phyloP scores from a whole-genome alignment of 441 rosid species.

The Dalechampia spathulata region DNA sequence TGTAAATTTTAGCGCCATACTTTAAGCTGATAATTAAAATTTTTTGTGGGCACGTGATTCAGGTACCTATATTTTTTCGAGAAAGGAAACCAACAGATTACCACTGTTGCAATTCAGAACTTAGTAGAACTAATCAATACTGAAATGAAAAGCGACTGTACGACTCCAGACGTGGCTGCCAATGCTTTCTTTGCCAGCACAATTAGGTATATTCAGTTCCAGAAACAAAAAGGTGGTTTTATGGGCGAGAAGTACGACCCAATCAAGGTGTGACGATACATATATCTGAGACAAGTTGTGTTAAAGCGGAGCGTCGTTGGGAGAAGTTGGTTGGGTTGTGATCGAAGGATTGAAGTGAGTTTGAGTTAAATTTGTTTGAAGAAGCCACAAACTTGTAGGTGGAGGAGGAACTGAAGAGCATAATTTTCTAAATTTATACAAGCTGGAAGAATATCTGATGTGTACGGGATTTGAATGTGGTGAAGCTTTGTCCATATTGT shows the following conservation, averaged over 20 bases:
- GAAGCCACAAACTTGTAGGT: too few species aligned
- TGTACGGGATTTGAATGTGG: too few species aligned
- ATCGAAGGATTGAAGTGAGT: neutral
- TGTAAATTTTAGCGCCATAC: neutral
- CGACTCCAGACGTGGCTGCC: constrained; percentile 47
- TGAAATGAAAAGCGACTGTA: constrained; percentile 67
- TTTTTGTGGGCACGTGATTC: constrained; percentile 6
- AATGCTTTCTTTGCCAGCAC: constrained; percentile 79
- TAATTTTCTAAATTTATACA: too few species aligned
- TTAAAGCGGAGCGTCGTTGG: neutral
- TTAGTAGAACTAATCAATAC: constrained; percentile 58
- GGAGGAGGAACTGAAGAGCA: too few species aligned
- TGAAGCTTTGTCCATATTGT: too few species aligned
- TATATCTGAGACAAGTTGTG: too few species aligned
- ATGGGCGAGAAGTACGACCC: constrained; percentile 72
- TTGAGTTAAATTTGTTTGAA: too few species aligned
- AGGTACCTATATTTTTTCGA: constrained; percentile 88
- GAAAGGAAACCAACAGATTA: constrained; percentile 79
- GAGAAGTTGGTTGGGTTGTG: constrained; percentile 1
- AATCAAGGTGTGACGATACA: constrained; percentile 62
- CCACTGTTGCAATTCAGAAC: constrained; percentile 58
- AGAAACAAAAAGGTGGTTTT: constrained; percentile 87
- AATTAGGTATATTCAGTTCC: constrained; percentile 69
- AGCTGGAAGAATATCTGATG: too few species aligned
- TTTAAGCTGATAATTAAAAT: neutral